These are phyloP conservation scores for Erucastrum elatum DNA, from an alignment of 345 rosid species.

Conservation along the genomic window DNA sequence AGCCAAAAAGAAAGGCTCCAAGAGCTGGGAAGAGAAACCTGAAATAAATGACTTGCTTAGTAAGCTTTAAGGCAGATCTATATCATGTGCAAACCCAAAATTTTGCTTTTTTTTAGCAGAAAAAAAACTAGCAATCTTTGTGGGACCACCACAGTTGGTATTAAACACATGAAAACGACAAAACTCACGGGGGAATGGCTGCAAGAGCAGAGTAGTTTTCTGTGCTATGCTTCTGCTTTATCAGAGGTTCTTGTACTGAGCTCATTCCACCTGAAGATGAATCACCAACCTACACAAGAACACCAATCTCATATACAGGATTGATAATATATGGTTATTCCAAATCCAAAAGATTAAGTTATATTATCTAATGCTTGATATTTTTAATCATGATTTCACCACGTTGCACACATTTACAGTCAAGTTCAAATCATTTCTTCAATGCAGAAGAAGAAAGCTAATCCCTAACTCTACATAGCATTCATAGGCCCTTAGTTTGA, in stretches of 20 bases:
- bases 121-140: background rate
- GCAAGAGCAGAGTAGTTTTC: constrained; percentile 64
- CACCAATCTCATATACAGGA: background rate
- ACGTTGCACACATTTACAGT: too few relatives aligned
- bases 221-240: constrained; percentile 42
- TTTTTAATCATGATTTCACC: too few relatives aligned
- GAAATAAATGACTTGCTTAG: constrained; percentile 37
- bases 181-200: constrained; percentile 76
- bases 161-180: constrained; percentile 1
- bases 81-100: background rate
- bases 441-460: background rate
- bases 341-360: background rate
- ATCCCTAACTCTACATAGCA: background rate
- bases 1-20: constrained; percentile 92
- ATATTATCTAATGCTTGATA: background rate
- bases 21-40: constrained; percentile 97
- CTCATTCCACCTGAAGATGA: constrained; percentile 61
- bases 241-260: constrained; percentile 54
- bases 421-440: background rate
- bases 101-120: constrained; percentile 1
- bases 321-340: background rate
- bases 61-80: background rate
- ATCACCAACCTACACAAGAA: constrained; percentile 50
- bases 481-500: background rate
- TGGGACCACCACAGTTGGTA: constrained; percentile 4